A percentile compares a stretch with the other conserved stretches of the same genome.
Evolutionary conservation across 2,329 filamentous ascomycete species (phyloP).

Genomic region (Ceratocystis alfenasii): DNA sequence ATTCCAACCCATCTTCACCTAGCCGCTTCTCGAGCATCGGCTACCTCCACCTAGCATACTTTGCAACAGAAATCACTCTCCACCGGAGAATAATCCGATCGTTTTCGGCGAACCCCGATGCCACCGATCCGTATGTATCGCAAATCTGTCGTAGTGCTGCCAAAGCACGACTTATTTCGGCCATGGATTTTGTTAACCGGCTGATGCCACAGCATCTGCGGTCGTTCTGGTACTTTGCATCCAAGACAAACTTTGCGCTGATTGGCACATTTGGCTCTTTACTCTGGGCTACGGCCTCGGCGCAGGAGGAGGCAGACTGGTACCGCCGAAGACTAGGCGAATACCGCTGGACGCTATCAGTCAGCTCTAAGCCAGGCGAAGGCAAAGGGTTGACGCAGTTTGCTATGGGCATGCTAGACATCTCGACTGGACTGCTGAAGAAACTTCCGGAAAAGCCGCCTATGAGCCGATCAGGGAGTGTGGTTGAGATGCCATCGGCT

Average conservation of each 20-base stretch:
- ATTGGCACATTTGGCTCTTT: constrained; percentile 90
- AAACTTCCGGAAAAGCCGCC: constrained; percentile 59
- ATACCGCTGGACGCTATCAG: constrained; percentile 86
- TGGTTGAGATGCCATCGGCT: constrained; percentile 33
- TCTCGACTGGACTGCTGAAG: constrained; percentile 55
- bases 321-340: constrained; percentile 76
- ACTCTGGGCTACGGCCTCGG: constrained; percentile 78
- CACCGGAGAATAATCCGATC: constrained; percentile 84
- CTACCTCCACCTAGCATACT: constrained; percentile 83
- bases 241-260: constrained; percentile 81
- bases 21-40: constrained; percentile 49
- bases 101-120: constrained; percentile 36
- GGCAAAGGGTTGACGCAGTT: constrained; percentile 50
- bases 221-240: constrained; percentile 88
- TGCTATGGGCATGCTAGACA: constrained; percentile 67
- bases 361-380: constrained; percentile 62
- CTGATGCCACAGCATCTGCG: constrained; percentile 73
- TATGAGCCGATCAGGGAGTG: constrained; percentile 45
- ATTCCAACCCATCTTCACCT: constrained; percentile 24
- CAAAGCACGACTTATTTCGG: constrained; percentile 85
- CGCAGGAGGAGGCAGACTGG: constrained; percentile 81
- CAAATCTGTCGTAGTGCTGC: constrained; percentile 90
- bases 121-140: constrained; percentile 65
- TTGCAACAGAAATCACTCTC: constrained; percentile 85
- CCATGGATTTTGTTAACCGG: constrained; percentile 95